Evolutionary conservation across 495 filamentous ascomycete species (phyloP).

Genomic region (Penicillium robsamsonii): DNA sequence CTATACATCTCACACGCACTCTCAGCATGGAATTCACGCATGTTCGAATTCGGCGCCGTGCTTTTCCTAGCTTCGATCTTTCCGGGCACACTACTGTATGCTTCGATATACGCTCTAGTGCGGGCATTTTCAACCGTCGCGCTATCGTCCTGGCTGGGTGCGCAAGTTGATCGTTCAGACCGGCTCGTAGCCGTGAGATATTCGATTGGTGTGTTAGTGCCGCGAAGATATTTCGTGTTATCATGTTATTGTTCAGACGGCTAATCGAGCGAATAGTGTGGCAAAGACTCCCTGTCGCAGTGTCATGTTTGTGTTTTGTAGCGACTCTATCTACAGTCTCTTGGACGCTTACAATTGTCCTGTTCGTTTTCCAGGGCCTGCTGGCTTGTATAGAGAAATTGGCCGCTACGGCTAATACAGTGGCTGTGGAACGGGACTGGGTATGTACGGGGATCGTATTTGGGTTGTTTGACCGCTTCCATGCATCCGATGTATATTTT

Average conservation of each 20-base stretch:
- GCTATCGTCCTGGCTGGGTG: slow-evolving; percentile 47
- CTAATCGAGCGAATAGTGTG: slow-evolving; percentile 25
- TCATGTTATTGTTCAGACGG: neutral
- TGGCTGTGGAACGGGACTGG: slow-evolving; percentile 69
- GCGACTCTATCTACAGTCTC: slow-evolving; percentile 13
- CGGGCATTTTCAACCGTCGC: slow-evolving; percentile 30
- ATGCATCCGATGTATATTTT: neutral
- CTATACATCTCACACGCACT: slow-evolving; percentile 53
- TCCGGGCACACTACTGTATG: slow-evolving; percentile 51
- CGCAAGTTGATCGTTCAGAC: slow-evolving; percentile 43
- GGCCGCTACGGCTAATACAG: slow-evolving; percentile 51
- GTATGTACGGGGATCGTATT: slow-evolving; percentile 29
- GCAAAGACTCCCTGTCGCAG: slow-evolving; percentile 40
- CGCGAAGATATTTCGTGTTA: neutral
- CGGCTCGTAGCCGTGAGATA: slow-evolving; percentile 48
- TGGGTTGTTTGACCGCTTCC: neutral
- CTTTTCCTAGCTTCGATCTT: slow-evolving; percentile 60
- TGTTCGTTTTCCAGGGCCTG: slow-evolving; percentile 45
- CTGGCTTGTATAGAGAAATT: slow-evolving; percentile 61
- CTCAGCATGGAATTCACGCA: slow-evolving; percentile 68
- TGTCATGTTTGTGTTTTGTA: slow-evolving; percentile 38
- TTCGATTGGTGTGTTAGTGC: slow-evolving; percentile 43
- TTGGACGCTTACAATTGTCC: slow-evolving; percentile 20
- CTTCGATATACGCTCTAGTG: slow-evolving; percentile 40
- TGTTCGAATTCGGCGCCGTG: slow-evolving; percentile 65